Evolutionary conservation across 2,329 filamentous ascomycete genomes (phyloP).

Genomic region (Penicillium brasilianum): DNA sequence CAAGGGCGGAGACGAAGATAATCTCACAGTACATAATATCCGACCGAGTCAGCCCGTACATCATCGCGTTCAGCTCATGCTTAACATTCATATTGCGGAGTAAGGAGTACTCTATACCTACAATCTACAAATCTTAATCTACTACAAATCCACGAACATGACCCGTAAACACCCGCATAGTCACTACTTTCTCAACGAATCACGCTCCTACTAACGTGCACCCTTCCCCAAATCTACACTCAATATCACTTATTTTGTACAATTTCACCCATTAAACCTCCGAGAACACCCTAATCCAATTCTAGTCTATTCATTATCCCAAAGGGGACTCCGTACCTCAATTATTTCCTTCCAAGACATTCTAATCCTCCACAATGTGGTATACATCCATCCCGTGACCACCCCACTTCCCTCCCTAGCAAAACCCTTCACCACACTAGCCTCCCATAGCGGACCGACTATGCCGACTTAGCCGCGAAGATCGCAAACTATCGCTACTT

Average conservation of each 20-base stretch:
- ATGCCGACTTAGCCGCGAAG: slow-evolving; percentile 33
- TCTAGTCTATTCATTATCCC: too few species aligned
- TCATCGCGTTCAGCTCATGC: background rate
- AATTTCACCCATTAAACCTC: too few species aligned
- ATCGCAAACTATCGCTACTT: slow-evolving; percentile 26
- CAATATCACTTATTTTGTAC: background rate
- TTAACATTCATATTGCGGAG: background rate
- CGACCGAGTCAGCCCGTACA: background rate
- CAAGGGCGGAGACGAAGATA: background rate
- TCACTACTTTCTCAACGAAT: background rate
- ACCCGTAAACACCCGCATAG: background rate
- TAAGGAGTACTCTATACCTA: background rate
- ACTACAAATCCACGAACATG: background rate
- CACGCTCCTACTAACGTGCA: background rate
- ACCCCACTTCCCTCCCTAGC: slow-evolving; percentile 4
- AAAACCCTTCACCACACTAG: slow-evolving; percentile 22
- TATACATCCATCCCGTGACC: background rate
- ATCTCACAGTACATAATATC: background rate
- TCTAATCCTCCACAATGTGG: too few species aligned
- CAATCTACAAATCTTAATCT: background rate
- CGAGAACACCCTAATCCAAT: too few species aligned
- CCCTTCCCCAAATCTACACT: background rate
- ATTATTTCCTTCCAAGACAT: background rate
- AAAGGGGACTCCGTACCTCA: too few species aligned
- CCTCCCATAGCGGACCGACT: slow-evolving; percentile 20